Evolutionary conservation across 164 flowering plant genomes (phyloP).

Genomic region (Tetracentron sinense): DNA sequence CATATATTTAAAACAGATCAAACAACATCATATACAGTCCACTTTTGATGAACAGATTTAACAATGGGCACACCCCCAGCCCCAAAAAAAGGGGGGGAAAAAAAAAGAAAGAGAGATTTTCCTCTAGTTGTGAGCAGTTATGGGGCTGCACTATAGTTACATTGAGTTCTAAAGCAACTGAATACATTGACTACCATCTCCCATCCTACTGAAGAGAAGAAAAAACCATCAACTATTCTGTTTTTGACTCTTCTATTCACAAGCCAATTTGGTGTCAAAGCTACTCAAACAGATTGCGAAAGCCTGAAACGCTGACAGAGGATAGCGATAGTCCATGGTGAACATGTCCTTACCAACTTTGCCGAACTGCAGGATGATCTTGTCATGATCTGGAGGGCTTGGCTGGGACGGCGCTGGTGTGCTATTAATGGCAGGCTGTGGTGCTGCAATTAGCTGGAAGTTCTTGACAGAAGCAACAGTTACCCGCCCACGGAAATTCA

Average conservation of each 20-base stretch:
- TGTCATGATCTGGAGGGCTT: constrained; percentile 43
- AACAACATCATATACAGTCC: too few species aligned
- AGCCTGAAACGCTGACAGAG: constrained; percentile 56
- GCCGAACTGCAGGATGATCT: constrained; percentile 59
- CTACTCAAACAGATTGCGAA: constrained; percentile 52
- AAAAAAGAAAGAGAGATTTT: too few species aligned
- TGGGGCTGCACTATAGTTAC: too few species aligned
- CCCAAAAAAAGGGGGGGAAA: too few species aligned
- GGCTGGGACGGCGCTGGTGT: constrained; percentile 14
- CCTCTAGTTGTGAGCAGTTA: too few species aligned
- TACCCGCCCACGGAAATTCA: constrained; percentile 61
- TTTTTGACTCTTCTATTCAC: too few species aligned
- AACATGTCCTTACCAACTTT: constrained; percentile 68
- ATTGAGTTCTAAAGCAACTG: too few species aligned
- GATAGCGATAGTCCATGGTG: constrained; percentile 67
- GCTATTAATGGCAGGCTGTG: constrained; percentile 7
- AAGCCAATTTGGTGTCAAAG: constrained; percentile 55
- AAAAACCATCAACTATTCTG: background rate
- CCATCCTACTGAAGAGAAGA: too few species aligned
- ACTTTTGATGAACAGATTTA: too few species aligned
- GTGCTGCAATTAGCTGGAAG: constrained; percentile 54
- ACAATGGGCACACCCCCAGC: too few species aligned
- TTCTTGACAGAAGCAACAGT: constrained; percentile 71
- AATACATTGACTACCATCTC: too few species aligned
- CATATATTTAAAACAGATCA: too few species aligned